phyloP scores from a whole-genome alignment of 306 rosid genomes.

The Crotalaria pallida region DNA sequence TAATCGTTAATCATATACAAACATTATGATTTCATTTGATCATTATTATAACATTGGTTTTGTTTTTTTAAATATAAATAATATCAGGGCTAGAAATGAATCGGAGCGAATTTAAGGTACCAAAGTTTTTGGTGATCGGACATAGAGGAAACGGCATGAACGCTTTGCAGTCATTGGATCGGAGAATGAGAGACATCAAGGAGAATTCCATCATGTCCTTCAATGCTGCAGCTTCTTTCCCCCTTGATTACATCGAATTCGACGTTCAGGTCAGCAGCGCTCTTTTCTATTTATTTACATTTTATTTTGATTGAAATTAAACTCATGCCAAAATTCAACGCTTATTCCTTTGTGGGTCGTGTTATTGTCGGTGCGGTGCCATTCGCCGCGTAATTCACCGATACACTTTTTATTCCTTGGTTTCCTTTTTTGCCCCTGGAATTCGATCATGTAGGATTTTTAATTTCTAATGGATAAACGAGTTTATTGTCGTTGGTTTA shows the following conservation, averaged over 20 bases:
- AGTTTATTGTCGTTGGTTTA: neutral
- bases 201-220: slow-evolving; percentile 74
- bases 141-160: slow-evolving; percentile 87
- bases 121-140: slow-evolving; percentile 61
- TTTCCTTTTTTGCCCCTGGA: neutral
- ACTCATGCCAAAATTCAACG: neutral
- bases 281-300: neutral
- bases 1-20: too few relatives aligned
- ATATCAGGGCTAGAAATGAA: slow-evolving; percentile 15
- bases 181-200: slow-evolving; percentile 51
- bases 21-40: too few relatives aligned
- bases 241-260: slow-evolving; percentile 65
- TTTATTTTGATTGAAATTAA: neutral
- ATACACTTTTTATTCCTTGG: neutral
- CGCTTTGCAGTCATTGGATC: slow-evolving; percentile 52
- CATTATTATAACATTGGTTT: too few relatives aligned
- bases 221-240: slow-evolving; percentile 47
- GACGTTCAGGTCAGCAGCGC: slow-evolving; percentile 63
- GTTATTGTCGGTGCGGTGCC: neutral
- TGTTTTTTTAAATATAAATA: neutral
- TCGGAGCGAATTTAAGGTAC: slow-evolving; percentile 7
- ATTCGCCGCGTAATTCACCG: neutral
- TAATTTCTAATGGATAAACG: too few relatives aligned
- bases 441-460: neutral
- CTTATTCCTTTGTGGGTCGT: neutral